Evolutionary conservation across 495 filamentous ascomycete species (phyloP).

Genomic region (Viridothelium virens): DNA sequence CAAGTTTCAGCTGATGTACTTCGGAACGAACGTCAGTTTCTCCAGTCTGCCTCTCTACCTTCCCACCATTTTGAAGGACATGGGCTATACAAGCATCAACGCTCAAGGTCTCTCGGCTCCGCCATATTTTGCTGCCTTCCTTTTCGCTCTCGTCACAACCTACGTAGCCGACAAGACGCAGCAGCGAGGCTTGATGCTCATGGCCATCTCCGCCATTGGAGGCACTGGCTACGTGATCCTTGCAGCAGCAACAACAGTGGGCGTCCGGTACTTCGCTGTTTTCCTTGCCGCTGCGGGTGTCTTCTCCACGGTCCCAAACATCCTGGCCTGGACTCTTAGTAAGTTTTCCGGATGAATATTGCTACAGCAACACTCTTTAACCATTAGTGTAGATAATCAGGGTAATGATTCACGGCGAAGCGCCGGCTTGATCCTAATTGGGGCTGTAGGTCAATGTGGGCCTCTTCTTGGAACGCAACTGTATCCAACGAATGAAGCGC

Average conservation of each 20-base stretch:
- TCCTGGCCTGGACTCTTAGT: slow-evolving; percentile 65
- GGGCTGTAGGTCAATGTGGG: slow-evolving; percentile 62
- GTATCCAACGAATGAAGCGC: slow-evolving; percentile 23
- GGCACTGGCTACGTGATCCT: slow-evolving; percentile 57
- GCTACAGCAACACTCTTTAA: background rate
- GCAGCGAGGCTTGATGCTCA: slow-evolving; percentile 61
- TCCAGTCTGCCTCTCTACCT: slow-evolving; percentile 75
- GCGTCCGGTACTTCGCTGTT: slow-evolving; percentile 24
- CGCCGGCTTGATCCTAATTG: slow-evolving; percentile 62
- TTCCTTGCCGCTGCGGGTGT: slow-evolving; percentile 27
- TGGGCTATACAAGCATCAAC: slow-evolving; percentile 66
- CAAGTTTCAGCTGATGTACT: slow-evolving; percentile 46
- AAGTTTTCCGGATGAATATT: background rate
- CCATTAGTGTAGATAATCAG: slow-evolving; percentile 48
- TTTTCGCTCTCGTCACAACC: slow-evolving; percentile 59
- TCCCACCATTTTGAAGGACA: slow-evolving; percentile 66
- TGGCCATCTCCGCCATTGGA: slow-evolving; percentile 55
- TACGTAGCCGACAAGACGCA: slow-evolving; percentile 48
- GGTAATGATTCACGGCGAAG: slow-evolving; percentile 63
- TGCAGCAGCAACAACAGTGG: slow-evolving; percentile 18
- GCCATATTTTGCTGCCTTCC: slow-evolving; percentile 67
- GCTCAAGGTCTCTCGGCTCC: slow-evolving; percentile 74
- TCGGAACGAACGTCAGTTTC: slow-evolving; percentile 48
- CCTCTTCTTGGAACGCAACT: slow-evolving; percentile 51
- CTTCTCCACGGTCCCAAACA: slow-evolving; percentile 38